Evolutionary conservation across 169 alveolate genomes (phyloP), one percentile per base, ranked within the genome.

Genomic region (Eimeria brunetti): DNA sequence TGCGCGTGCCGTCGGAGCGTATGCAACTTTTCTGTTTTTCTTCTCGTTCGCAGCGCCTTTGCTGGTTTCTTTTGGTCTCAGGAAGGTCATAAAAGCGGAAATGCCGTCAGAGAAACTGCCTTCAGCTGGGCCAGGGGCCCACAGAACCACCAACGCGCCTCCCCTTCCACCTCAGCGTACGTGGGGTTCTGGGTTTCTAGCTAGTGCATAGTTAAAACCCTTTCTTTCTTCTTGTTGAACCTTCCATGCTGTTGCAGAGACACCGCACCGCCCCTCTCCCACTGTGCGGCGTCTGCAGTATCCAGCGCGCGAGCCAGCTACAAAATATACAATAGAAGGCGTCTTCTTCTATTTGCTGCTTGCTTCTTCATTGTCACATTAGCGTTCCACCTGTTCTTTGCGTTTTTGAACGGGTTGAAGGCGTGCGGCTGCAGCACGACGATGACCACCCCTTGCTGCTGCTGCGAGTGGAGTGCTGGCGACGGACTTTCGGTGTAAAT

Each of bases 141-240:
- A 24, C 88, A 78, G 64, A 64, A 44, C 12, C 88, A 49, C 27
- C 88, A 49, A 49, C 64, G 88, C 67, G 22, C 88, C 88, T 44
- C 90, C 90, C 12, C 75, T 83, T 83, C 90, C 73, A 49, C 76
- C 90, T 36, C 90, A 83, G 53, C 90, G 73, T 83, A 53, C 60
- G 73, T 56, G 75, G 20, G 49, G 22, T 83, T 30, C 64, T 36
- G 38, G 41, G 18, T 20, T 49, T 22, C n/a, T 46, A 41, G 24
- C 9, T 22, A n/a, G n/a, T 41, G 53, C 20, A 78, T 20, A 64
- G 38, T 46, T 49, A n/a, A 78, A 11, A 11, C 33, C 51, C 44
- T 16, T 36, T 78, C 8, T 36, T 14, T 78, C 69, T 46, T 49
- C 12, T 51, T 22, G 53, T 11, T 51, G 67, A 51, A 46, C 24